These are phyloP conservation scores for Lipomyces yamanashiensis DNA, from an alignment of 805 yeast species.

Conservation along the genomic window DNA sequence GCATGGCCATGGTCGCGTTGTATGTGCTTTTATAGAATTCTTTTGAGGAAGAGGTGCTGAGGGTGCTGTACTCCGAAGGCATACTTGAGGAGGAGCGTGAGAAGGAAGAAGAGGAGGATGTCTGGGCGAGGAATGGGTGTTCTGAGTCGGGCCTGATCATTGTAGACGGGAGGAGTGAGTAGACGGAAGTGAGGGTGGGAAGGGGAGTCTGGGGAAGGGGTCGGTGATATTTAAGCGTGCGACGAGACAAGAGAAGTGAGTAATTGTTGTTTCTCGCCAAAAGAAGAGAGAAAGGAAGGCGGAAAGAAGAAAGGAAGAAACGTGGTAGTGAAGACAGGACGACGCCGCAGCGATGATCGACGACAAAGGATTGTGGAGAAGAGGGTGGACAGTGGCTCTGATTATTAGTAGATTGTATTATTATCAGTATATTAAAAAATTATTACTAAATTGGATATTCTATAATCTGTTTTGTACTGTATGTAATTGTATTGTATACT, in stretches of 20 bases:
- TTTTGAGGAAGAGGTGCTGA: background rate
- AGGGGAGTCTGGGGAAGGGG: background rate
- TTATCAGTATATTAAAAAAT: no score
- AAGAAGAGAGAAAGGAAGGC: background rate
- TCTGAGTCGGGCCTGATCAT: background rate
- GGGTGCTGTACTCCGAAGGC: background rate
- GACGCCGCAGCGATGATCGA: no score
- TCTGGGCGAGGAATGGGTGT: background rate
- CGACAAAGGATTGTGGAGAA: no score
- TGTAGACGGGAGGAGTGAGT: background rate
- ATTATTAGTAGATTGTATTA: no score
- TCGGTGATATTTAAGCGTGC: background rate
- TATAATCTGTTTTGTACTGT: no score
- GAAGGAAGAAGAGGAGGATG: background rate
- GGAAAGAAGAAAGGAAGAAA: no score
- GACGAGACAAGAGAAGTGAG: no score
- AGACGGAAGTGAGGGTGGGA: background rate
- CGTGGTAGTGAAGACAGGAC: no score
- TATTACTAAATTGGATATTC: no score
- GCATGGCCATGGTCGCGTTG: no score
- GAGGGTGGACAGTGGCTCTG: no score
- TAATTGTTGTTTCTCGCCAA: background rate
- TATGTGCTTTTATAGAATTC: background rate
- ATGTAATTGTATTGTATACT: no score
- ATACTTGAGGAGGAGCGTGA: background rate